phyloP scores from a whole-genome alignment of 2,329 filamentous ascomycete genomes.

The Penicillium sp. region DNA sequence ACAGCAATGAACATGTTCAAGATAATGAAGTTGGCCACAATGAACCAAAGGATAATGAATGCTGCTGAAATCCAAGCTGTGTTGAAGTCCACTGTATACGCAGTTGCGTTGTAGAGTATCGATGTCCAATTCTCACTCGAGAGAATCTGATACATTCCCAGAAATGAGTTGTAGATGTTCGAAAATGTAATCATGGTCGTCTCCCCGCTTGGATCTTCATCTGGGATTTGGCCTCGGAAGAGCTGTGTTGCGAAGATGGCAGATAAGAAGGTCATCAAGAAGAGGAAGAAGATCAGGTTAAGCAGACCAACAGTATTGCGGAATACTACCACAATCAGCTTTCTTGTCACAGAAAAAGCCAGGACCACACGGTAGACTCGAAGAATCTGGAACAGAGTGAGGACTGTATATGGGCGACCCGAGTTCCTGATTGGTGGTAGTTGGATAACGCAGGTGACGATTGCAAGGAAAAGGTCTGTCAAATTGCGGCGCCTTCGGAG shows the following conservation, averaged over 20 bases:
- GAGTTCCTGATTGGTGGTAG: slow-evolving; percentile 73
- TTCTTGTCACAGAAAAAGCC: slow-evolving; percentile 79
- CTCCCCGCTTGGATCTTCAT: slow-evolving; percentile 58
- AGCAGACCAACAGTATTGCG: slow-evolving; percentile 88
- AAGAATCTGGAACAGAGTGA: slow-evolving; percentile 89
- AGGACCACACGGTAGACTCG: slow-evolving; percentile 88
- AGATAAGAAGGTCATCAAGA: slow-evolving; percentile 88
- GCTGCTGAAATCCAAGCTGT: slow-evolving; percentile 91
- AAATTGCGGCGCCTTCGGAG: slow-evolving; percentile 69
- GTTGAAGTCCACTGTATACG: slow-evolving; percentile 59
- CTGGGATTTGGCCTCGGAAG: slow-evolving; percentile 79
- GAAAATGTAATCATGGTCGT: slow-evolving; percentile 71
- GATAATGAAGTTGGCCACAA: slow-evolving; percentile 89
- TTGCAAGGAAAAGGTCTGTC: slow-evolving; percentile 72
- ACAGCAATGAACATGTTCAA: slow-evolving; percentile 99
- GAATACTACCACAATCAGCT: slow-evolving; percentile 80
- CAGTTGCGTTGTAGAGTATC: slow-evolving; percentile 78
- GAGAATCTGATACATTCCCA: slow-evolving; percentile 96
- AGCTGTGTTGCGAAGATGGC: slow-evolving; percentile 91
- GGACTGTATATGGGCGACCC: slow-evolving; percentile 73
- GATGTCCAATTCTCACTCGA: slow-evolving; percentile 95
- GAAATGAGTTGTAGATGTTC: slow-evolving; percentile 90
- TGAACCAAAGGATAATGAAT: slow-evolving; percentile 94
- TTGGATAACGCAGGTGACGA: slow-evolving; percentile 80
- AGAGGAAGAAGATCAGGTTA: slow-evolving; percentile 94